Base-by-base conservation (phyloP, 2,329 filamentous ascomycete species). In the Aspergillus japonicus region DNA sequence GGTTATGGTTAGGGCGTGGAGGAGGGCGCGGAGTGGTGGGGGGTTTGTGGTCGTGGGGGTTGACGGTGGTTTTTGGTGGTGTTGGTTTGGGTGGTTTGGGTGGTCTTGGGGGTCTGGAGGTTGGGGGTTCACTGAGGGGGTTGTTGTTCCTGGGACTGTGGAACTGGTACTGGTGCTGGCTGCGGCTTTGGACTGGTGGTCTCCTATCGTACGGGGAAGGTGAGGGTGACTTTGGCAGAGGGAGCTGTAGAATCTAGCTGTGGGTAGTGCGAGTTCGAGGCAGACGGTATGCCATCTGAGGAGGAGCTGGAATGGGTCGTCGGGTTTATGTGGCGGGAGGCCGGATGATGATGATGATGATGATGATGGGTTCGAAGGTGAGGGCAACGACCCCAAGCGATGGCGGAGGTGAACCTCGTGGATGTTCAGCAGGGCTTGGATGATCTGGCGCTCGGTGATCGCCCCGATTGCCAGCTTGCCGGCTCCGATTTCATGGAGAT, bases 271-370 rank as follows among this genome's bases (percentile, higher is more conserved):
- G 1, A 62, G 31, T 29, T 68, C 66, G 21, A 68, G 59, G 24
- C 60, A 66, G 4, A 66, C 48, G 12, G 55, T 62, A 33, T 68
- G 63, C 66, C 64, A 66, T 8, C 66, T 57, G 14, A 65, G 58
- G 42, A 47, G 47, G 31, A 58, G 49, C 50, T 54, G 52, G 0
- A 54, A 23, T 35, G 26, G 8, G 26, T 29, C 26, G 7, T 8
- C 26, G 7, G 26, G 26, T 29, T 29, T 29, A 29, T 29, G 26
- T 56, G 19, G 49, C 39, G 10, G 21, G 47, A 16, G 50, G 19
- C n/a, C 11, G 35, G 29, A 14, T 24, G 23, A 50, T 33, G 0
- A 16, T 35, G 12, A 23, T 23, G 21, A 23, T 23, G 29, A 14
- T 24, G 23, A 50, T 33, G 0, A 16, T 35, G 12, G 11, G 5